A percentile compares a stretch with the other conserved stretches of the same genome.
Evolutionary conservation across 345 rosid genomes (phyloP).

Genomic region (Populus euphratica): DNA sequence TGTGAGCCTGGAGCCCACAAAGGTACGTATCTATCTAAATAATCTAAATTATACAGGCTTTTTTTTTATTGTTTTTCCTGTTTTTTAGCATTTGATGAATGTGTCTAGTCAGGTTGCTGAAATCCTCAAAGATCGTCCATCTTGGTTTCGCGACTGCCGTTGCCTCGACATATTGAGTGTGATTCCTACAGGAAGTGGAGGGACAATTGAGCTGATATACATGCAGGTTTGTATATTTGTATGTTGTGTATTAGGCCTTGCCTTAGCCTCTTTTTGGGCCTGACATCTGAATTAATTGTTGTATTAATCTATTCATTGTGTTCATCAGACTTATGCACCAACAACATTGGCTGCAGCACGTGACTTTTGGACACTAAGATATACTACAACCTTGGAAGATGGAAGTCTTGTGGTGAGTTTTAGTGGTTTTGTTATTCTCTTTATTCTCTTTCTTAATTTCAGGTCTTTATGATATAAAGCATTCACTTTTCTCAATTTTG

Average conservation of each 20-base stretch:
- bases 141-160: slow-evolving; percentile 97
- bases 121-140: slow-evolving; percentile 92
- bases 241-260: background rate
- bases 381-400: slow-evolving; percentile 83
- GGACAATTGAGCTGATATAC: slow-evolving; percentile 81
- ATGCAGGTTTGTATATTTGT: slow-evolving; percentile 58
- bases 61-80: background rate
- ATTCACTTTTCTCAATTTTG: background rate
- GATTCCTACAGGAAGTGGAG: slow-evolving; percentile 79
- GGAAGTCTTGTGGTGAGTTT: slow-evolving; percentile 77
- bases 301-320: background rate
- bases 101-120: slow-evolving; percentile 59
- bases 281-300: background rate
- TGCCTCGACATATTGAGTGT: slow-evolving; percentile 66
- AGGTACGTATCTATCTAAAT: slow-evolving; percentile 38
- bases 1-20: slow-evolving; percentile 95
- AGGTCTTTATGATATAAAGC: background rate
- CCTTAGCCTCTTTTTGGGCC: background rate
- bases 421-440: background rate
- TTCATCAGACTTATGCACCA: slow-evolving; percentile 74
- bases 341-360: slow-evolving; percentile 93
- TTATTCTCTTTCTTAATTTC: background rate
- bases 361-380: slow-evolving; percentile 92
- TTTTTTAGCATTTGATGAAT: slow-evolving; percentile 10
- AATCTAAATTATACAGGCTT: background rate